These are phyloP conservation scores for Thuja plicata DNA, from an alignment of 83 land plant genomes.

Conservation along the genomic window DNA sequence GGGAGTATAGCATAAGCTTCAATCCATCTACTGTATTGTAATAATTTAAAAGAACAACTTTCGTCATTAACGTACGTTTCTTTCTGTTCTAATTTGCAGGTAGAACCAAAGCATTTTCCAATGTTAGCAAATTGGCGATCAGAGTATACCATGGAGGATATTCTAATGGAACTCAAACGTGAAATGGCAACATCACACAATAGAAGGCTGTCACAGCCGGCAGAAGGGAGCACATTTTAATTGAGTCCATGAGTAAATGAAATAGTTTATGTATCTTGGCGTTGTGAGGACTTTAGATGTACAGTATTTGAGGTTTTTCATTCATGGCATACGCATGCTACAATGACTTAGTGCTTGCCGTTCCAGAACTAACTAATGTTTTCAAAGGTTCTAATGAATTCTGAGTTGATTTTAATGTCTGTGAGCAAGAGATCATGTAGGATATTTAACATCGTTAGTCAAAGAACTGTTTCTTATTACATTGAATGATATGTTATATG, in stretches of 20 bases:
- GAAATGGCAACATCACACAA: conserved; percentile 52
- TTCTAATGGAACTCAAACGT: conserved; percentile 43
- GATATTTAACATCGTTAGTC: background rate
- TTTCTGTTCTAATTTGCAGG: conserved; percentile 23
- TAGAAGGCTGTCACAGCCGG: conserved; percentile 48
- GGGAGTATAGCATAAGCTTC: background rate
- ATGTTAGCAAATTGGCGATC: conserved; percentile 48
- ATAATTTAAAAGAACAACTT: background rate
- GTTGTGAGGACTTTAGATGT: background rate
- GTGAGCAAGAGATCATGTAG: background rate
- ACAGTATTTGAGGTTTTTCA: conserved; percentile 15
- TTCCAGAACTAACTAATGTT: background rate
- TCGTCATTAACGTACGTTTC: background rate
- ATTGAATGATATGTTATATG: background rate
- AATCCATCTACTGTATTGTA: background rate
- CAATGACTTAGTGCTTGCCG: background rate
- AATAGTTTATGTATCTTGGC: background rate
- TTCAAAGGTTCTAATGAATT: background rate
- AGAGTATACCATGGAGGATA: conserved; percentile 56
- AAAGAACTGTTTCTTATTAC: background rate
- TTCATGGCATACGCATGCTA: background rate
- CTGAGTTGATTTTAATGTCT: background rate
- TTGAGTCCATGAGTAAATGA: background rate
- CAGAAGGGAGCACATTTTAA: conserved; percentile 36
- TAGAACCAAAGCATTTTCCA: conserved; percentile 44